These are phyloP conservation scores for Aspergillus spinulosporus DNA, from an alignment of 2,329 filamentous ascomycete genomes.

Conservation along the genomic window DNA sequence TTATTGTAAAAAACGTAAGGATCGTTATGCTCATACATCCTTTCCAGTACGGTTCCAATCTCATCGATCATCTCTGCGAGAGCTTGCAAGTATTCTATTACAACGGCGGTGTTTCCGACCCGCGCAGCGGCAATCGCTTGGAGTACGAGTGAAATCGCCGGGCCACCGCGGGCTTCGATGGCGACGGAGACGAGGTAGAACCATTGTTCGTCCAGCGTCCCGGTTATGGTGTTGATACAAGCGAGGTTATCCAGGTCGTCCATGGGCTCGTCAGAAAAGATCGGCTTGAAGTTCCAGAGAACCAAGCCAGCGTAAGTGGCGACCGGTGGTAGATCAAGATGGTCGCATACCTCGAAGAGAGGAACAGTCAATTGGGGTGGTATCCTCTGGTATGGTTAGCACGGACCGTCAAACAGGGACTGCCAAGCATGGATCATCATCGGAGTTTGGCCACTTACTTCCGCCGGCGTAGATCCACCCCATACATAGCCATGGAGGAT, in stretches of 20 bases:
- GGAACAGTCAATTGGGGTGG: constrained; percentile 82
- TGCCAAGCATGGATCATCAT: too few relatives aligned
- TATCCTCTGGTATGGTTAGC: constrained; percentile 52
- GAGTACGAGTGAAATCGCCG: constrained; percentile 85
- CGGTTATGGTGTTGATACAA: constrained; percentile 87
- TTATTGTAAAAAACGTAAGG: constrained; percentile 93
- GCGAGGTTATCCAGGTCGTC: constrained; percentile 85
- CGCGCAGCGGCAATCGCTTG: constrained; percentile 80
- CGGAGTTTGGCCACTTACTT: constrained; percentile 52
- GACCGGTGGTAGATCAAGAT: constrained; percentile 84
- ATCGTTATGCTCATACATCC: constrained; percentile 95
- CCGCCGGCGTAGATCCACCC: constrained; percentile 73
- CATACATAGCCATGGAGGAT: constrained; percentile 86
- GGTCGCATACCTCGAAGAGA: constrained; percentile 71
- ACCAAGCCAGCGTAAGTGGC: constrained; percentile 91
- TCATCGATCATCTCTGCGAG: constrained; percentile 90
- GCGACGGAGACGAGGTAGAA: constrained; percentile 96
- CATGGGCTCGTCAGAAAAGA: constrained; percentile 79
- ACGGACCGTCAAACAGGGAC: not conserved
- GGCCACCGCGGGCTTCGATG: constrained; percentile 87
- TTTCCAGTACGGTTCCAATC: constrained; percentile 71
- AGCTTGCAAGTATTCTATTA: constrained; percentile 72
- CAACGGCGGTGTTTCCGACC: constrained; percentile 65
- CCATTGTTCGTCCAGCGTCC: constrained; percentile 95
- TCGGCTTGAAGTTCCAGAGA: constrained; percentile 94